Evolutionary conservation across 176 grass and related monocot species (phyloP).

Genomic region (Urochloa ruziziensis): DNA sequence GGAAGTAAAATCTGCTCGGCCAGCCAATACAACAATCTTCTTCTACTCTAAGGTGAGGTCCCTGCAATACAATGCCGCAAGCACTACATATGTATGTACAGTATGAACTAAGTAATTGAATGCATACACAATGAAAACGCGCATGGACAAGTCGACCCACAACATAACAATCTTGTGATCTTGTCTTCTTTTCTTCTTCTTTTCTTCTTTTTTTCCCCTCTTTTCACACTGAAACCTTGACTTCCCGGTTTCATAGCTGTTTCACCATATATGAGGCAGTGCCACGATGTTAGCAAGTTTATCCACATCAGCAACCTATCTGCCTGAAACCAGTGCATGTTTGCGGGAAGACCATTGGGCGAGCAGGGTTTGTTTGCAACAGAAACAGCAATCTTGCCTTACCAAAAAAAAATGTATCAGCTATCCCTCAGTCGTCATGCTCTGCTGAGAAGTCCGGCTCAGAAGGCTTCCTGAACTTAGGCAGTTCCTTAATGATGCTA

Average conservation of each 20-base stretch:
- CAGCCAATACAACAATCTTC: neutral
- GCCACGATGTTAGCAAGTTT: too few species aligned
- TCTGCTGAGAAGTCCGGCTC: constrained; percentile 91
- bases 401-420: neutral
- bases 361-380: neutral
- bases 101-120: neutral
- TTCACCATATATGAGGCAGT: too few species aligned
- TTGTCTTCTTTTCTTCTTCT: too few species aligned
- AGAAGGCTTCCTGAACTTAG: constrained; percentile 76
- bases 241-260: too few species aligned
- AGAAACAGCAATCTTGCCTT: neutral
- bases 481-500: constrained; percentile 43
- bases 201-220: neutral
- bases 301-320: neutral
- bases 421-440: constrained; percentile 50
- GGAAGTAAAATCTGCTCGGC: constrained; percentile 8
- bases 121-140: neutral
- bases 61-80: constrained; percentile 19
- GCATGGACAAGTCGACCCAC: neutral
- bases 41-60: constrained; percentile 10
- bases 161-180: neutral
- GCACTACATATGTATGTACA: constrained; percentile 37
- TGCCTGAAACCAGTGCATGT: neutral
- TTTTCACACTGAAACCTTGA: too few species aligned
- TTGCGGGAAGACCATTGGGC: neutral